Evolutionary conservation across 768 basidiomycete species (phyloP).

Genomic region (Mycena venus): DNA sequence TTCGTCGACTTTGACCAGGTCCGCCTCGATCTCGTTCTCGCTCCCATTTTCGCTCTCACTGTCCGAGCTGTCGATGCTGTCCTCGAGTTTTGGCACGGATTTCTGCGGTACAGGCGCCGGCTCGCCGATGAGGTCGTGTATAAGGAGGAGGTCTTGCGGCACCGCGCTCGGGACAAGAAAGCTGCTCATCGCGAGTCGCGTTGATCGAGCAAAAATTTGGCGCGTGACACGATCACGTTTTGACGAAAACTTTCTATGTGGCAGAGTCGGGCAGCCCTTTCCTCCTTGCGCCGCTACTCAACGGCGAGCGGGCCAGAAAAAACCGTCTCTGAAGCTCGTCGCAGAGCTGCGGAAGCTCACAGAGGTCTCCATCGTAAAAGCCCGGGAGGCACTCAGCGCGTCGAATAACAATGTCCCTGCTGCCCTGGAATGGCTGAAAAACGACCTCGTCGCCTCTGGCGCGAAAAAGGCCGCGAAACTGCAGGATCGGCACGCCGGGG

Average conservation of each 20-base stretch:
- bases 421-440: conserved; percentile 86
- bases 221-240: conserved; percentile 23
- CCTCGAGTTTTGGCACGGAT: conserved; percentile 30
- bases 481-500: conserved; percentile 75
- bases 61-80: conserved; percentile 68
- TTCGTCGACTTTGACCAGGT: conserved; percentile 61
- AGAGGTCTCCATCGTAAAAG: conserved; percentile 88
- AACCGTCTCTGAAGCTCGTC: conserved; percentile 82
- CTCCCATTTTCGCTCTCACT: conserved; percentile 69
- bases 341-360: conserved; percentile 87
- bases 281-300: conserved; percentile 63
- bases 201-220: not conserved
- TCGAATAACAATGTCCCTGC: conserved; percentile 79
- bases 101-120: conserved; percentile 26
- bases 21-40: conserved; percentile 82
- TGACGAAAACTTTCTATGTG: not conserved
- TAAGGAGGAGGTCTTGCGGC: conserved; percentile 83
- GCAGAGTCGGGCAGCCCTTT: conserved; percentile 16
- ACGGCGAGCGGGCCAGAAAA: conserved; percentile 55
- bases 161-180: conserved; percentile 75
- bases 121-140: conserved; percentile 72
- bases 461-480: conserved; percentile 89
- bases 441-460: conserved; percentile 79
- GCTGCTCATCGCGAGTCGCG: conserved; percentile 33
- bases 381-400: conserved; percentile 86